phyloP scores from a whole-genome alignment of 2,329 filamentous ascomycete species.

The Penicillium digitatum region DNA sequence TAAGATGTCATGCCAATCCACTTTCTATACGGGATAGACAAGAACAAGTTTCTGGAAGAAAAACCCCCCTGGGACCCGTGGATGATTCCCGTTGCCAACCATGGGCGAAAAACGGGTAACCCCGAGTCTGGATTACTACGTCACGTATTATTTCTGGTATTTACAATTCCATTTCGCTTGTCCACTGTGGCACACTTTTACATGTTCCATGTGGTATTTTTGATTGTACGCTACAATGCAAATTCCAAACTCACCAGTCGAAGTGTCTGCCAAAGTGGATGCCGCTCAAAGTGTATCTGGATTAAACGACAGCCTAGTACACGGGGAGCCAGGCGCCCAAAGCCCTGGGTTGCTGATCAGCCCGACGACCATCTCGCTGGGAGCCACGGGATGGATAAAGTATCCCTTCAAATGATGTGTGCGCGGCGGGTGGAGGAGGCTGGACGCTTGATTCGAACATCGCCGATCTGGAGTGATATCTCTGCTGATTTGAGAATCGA shows the following conservation, averaged over 20 bases:
- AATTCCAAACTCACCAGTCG: not conserved
- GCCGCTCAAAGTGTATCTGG: not conserved
- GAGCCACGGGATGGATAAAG: not conserved
- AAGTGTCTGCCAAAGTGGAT: not conserved
- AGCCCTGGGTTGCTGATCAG: conserved; percentile 7
- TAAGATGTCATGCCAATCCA: not conserved
- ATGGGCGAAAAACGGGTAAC: not conserved
- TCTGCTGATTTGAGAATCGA: conserved; percentile 4
- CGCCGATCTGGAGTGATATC: not conserved
- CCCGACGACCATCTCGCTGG: conserved; percentile 4
- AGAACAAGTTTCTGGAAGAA: not conserved
- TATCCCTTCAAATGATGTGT: conserved; percentile 1
- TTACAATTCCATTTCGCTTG: not conserved
- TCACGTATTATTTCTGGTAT: not conserved
- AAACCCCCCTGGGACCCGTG: not conserved
- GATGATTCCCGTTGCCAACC: conserved; percentile 2
- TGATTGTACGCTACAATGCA: not conserved
- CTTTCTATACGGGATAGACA: not conserved
- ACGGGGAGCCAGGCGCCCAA: conserved; percentile 3
- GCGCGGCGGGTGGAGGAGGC: not conserved
- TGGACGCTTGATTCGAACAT: not conserved
- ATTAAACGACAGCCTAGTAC: not conserved
- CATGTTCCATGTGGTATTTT: not conserved
- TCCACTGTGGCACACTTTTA: not conserved
- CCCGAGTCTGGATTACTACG: not conserved